Conservation (phyloP, 2,329 filamentous ascomycete species). For the Fusarium agapanthi region DNA sequence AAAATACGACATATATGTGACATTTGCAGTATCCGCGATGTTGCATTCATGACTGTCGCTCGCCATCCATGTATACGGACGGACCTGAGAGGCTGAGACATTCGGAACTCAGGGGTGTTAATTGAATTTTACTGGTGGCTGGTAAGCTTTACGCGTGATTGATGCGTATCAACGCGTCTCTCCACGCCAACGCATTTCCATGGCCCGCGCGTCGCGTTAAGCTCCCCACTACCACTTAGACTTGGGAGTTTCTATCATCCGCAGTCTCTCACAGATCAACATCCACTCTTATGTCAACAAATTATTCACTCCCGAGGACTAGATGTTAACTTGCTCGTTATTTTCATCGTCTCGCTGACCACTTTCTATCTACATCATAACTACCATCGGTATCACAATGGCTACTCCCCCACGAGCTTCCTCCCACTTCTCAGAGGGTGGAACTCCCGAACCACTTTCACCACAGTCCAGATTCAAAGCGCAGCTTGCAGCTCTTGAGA, state of each 20-base stretch:
- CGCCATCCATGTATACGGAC: too few relatives aligned
- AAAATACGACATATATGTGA: background rate
- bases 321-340: background rate
- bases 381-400: slow-evolving; percentile 50
- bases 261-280: slow-evolving; percentile 4
- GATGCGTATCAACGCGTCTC: slow-evolving; percentile 40
- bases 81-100: background rate
- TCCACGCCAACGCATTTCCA: slow-evolving; percentile 34
- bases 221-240: slow-evolving; percentile 41
- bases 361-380: background rate
- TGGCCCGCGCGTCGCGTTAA: slow-evolving; percentile 46
- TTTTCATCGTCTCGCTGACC: background rate
- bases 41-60: background rate
- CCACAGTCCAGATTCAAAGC: slow-evolving; percentile 65
- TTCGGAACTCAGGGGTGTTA: background rate
- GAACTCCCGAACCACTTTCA: slow-evolving; percentile 56
- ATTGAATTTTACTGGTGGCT: slow-evolving; percentile 6
- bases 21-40: background rate
- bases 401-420: slow-evolving; percentile 53
- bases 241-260: background rate
- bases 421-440: slow-evolving; percentile 55
- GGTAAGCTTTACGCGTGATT: slow-evolving; percentile 15
- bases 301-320: background rate
- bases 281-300: slow-evolving; percentile 4
- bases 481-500: slow-evolving; percentile 60